Conservation (phyloP, 2,329 filamentous ascomycete species). For the Colletotrichum sojae region DNA sequence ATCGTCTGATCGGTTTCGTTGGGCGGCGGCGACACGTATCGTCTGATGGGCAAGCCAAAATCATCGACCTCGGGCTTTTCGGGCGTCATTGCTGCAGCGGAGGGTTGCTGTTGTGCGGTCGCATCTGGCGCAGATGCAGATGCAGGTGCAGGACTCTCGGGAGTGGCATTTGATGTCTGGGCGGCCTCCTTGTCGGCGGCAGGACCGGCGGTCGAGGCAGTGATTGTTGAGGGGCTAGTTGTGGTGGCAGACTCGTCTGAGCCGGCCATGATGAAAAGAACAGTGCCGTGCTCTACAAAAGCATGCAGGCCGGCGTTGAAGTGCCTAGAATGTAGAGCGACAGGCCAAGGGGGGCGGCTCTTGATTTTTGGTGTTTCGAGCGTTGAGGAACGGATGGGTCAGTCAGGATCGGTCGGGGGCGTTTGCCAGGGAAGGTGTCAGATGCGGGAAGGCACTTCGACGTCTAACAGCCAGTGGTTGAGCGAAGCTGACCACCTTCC, state of each 20-base stretch:
- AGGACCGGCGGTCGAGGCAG: conserved; percentile 34
- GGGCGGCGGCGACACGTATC: conserved; percentile 54
- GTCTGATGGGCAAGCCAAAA: conserved; percentile 77
- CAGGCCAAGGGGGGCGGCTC: conserved; percentile 17
- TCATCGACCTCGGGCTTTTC: conserved; percentile 72
- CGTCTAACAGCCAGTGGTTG: conserved; percentile 11
- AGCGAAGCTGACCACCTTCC: conserved; percentile 2
- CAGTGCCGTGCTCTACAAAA: conserved; percentile 24
- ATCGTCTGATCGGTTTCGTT: conserved; percentile 35
- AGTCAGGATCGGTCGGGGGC: conserved; percentile 12
- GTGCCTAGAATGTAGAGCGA: conserved; percentile 13
- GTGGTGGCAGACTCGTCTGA: conserved; percentile 34
- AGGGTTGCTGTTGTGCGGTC: conserved; percentile 48
- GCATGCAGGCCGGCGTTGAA: conserved; percentile 24
- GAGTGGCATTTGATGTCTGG: conserved; percentile 34
- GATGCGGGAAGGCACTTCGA: background rate
- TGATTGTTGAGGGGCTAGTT: conserved; percentile 18
- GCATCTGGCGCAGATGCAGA: conserved; percentile 44
- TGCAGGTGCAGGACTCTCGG: conserved; percentile 5
- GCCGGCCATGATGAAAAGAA: conserved; percentile 39
- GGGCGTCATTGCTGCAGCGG: conserved; percentile 48
- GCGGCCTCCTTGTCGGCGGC: conserved; percentile 46
- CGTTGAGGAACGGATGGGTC: conserved; percentile 29
- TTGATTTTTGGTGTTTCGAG: conserved; percentile 34
- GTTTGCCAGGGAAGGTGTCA: conserved; percentile 21